Conservation (phyloP, 1,284 basidiomycete species). For the Ustilago cynodontis region DNA sequence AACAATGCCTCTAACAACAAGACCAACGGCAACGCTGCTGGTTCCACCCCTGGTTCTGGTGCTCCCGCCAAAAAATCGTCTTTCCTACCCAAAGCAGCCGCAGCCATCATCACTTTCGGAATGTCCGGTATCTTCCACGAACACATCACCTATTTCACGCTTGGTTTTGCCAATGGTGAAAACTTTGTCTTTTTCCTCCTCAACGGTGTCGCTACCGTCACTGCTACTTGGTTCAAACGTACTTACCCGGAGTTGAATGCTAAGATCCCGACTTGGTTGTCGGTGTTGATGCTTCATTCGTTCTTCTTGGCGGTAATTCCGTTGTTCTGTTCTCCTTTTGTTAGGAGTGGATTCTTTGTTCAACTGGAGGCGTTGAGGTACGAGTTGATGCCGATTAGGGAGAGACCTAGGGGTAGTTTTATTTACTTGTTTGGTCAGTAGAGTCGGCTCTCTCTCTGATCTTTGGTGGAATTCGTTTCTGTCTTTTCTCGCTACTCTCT, state of each 20-base stretch:
- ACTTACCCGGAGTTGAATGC: conserved; percentile 56
- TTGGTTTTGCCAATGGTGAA: conserved; percentile 62
- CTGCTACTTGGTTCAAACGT: conserved; percentile 61
- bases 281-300: conserved; percentile 57
- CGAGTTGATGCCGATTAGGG: conserved; percentile 54
- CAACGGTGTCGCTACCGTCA: conserved; percentile 65
- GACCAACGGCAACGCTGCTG: conserved; percentile 16
- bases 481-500: too few species aligned
- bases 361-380: conserved; percentile 63
- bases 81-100: conserved; percentile 62
- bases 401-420: conserved; percentile 56
- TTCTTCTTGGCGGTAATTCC: conserved; percentile 61
- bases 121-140: conserved; percentile 68
- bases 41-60: conserved; percentile 3
- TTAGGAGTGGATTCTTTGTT: conserved; percentile 62
- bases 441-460: background rate
- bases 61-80: conserved; percentile 30
- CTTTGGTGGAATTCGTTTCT: background rate
- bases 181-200: conserved; percentile 68
- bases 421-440: conserved; percentile 63
- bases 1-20: conserved; percentile 22
- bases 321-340: conserved; percentile 67
- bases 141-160: conserved; percentile 64
- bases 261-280: conserved; percentile 58
- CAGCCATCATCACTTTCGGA: conserved; percentile 64